Evolutionary conservation across 495 filamentous ascomycete genomes (phyloP).

Genomic region (Amniculicola lignicola): DNA sequence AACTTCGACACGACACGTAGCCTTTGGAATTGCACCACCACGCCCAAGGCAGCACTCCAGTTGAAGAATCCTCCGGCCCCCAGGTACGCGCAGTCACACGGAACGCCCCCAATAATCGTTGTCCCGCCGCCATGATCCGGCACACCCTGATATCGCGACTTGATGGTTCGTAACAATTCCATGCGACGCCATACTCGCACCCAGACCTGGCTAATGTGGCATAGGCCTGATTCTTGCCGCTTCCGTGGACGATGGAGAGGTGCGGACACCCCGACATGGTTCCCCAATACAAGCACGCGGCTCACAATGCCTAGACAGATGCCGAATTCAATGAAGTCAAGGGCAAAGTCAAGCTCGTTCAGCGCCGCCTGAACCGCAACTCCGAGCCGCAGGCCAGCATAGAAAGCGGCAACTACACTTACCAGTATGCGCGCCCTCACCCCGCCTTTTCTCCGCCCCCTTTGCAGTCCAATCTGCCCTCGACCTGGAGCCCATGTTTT

Average conservation of each 20-base stretch:
- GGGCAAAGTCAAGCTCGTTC: constrained; percentile 81
- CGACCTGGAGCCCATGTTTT: no score
- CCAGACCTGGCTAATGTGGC: constrained; percentile 1
- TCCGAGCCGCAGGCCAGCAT: constrained; percentile 89
- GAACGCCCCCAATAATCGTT: no score
- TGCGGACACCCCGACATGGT: constrained; percentile 34
- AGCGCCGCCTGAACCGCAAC: constrained; percentile 79
- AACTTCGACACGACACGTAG: constrained; percentile 5
- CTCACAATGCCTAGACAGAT: constrained; percentile 54
- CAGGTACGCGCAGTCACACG: neutral
- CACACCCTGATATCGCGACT: constrained; percentile 92
- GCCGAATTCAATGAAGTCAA: constrained; percentile 83
- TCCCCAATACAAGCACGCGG: neutral
- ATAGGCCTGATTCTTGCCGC: constrained; percentile 90
- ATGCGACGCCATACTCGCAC: constrained; percentile 24
- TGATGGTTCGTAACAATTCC: constrained; percentile 63
- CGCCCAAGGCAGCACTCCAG: neutral
- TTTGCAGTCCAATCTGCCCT: no score
- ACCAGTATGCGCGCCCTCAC: constrained; percentile 63
- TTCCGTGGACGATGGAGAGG: constrained; percentile 87
- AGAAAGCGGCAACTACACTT: constrained; percentile 76
- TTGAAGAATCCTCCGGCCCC: neutral
- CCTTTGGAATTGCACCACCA: neutral
- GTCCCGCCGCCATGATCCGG: constrained; percentile 70
- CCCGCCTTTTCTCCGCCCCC: neutral